Base-by-base conservation (phyloP, 345 rosid genomes). In the Trapa incisa region DNA sequence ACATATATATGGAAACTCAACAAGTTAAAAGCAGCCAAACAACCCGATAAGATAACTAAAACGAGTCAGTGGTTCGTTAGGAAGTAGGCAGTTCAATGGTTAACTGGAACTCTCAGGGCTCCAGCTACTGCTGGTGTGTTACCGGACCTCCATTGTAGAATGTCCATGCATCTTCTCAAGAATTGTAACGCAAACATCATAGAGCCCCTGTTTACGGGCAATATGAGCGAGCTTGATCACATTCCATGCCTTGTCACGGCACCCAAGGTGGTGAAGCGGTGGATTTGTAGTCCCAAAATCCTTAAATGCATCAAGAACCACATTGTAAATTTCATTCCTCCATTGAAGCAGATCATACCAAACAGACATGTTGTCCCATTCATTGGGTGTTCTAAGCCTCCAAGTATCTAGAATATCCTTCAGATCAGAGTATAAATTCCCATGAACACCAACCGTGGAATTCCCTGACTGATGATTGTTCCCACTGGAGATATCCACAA, bases 71-170 rank as follows among this genome's bases (percentile, higher is more conserved):
- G 4, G 54, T 17, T 14, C n/a, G 5, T 50, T 0, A 50, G 17
- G 54, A 13, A 54, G 6, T n/a, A 41, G 36, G 60, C 17, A n/a
- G 35, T 54, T 22, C 6, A 54, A 54, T 54, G 11, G 29, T 54
- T 54, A 54, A 54, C 33, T n/a, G 35, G 35, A 54, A 50, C 54
- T 50, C 3, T 3, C 32, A 54, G 35, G 22, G 60, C 60, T 54
- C 35, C 33, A 54, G 60, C 17, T 54, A 54, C 60, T 14, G 14
- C 10, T 38, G 36, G 9, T 65, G 17, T 33, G 16, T 35, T 86
- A 94, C 99, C 99, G 99, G 22, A 94, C 96, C 82, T 94, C 97
- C 99, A 94, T 94, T 71, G 97, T 87, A 50, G 96, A 84, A 75
- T 94, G 97, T 66, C 96, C 97, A 78, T 94, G 89, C 96, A 94